phyloP scores from a whole-genome alignment of 805 yeast genomes.

The Barnettozyma vustinii region DNA sequence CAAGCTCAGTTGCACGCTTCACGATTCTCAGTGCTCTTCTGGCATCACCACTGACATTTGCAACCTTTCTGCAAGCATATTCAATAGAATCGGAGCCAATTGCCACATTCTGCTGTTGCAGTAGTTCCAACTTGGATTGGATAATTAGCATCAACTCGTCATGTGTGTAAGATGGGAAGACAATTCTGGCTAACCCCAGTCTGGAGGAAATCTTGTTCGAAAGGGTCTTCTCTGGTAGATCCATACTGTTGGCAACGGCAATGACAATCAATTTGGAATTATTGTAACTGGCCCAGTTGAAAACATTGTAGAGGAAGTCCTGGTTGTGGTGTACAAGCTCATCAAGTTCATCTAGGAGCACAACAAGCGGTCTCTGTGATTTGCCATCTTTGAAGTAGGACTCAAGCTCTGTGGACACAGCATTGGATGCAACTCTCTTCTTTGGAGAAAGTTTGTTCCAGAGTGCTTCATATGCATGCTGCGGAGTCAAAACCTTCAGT shows the following conservation, averaged over 20 bases:
- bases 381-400: slow-evolving; percentile 47
- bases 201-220: slow-evolving; percentile 89
- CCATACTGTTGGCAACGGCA: slow-evolving; percentile 97
- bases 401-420: slow-evolving; percentile 46
- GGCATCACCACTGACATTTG: slow-evolving; percentile 97
- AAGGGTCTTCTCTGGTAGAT: slow-evolving; percentile 82
- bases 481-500: slow-evolving; percentile 73
- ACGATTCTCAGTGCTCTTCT: slow-evolving; percentile 86
- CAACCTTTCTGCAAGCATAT: slow-evolving; percentile 89
- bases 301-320: slow-evolving; percentile 87
- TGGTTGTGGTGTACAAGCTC: slow-evolving; percentile 82
- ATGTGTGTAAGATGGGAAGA: slow-evolving; percentile 84
- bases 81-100: slow-evolving; percentile 72
- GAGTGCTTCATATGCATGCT: slow-evolving; percentile 71
- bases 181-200: slow-evolving; percentile 79
- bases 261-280: slow-evolving; percentile 78
- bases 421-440: slow-evolving; percentile 55
- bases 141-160: slow-evolving; percentile 75
- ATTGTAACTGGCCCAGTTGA: slow-evolving; percentile 92
- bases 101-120: slow-evolving; percentile 31
- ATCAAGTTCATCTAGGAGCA: slow-evolving; percentile 87
- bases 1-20: slow-evolving; percentile 83
- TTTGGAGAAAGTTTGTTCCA: slow-evolving; percentile 70
- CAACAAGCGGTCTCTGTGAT: slow-evolving; percentile 42
- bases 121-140: slow-evolving; percentile 54